Evolutionary conservation across 805 yeast genomes (phyloP).

Genomic region (Candida loeiensis): DNA sequence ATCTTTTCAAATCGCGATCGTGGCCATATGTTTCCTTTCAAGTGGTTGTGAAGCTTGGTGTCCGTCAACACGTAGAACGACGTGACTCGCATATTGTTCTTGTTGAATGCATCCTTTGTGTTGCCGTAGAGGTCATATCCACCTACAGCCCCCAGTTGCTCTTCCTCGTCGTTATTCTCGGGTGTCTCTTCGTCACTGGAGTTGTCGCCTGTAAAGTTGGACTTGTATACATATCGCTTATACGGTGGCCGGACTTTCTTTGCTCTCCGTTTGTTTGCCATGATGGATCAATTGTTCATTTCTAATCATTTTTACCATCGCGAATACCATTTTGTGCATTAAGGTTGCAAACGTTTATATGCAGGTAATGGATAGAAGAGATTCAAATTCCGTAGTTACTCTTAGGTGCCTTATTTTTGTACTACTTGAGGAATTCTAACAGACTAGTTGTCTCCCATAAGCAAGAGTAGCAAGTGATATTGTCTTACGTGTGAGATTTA

Average conservation of each 20-base stretch:
- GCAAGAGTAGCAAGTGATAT: too few relatives aligned
- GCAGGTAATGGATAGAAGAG: neutral
- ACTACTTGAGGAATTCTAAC: too few relatives aligned
- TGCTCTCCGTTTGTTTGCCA: conserved; percentile 88
- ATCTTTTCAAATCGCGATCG: conserved; percentile 48
- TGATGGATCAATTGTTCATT: conserved; percentile 19
- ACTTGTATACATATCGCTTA: conserved; percentile 63
- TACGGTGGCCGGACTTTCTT: conserved; percentile 79
- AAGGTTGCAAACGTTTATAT: conserved; percentile 1
- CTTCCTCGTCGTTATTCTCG: conserved; percentile 17
- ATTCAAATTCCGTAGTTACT: too few relatives aligned
- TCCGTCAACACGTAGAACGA: conserved; percentile 34
- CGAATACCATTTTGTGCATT: neutral
- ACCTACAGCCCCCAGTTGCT: conserved; percentile 6
- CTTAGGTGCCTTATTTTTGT: too few relatives aligned
- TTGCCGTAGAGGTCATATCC: conserved; percentile 17
- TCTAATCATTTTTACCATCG: neutral
- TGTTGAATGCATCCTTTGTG: conserved; percentile 23
- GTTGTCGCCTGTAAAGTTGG: conserved; percentile 24
- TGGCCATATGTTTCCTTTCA: conserved; percentile 43
- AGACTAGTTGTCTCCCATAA: too few relatives aligned
- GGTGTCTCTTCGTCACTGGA: conserved; percentile 25
- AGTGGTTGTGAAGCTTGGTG: conserved; percentile 10
- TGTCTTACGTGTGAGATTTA: too few relatives aligned
- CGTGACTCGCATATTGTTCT: conserved; percentile 25